Percentiles rank a stretch among this genome's conserved stretches.
Evolutionary conservation across 2,329 filamentous ascomycete genomes (phyloP).

Genomic region (Epichloe sp.): DNA sequence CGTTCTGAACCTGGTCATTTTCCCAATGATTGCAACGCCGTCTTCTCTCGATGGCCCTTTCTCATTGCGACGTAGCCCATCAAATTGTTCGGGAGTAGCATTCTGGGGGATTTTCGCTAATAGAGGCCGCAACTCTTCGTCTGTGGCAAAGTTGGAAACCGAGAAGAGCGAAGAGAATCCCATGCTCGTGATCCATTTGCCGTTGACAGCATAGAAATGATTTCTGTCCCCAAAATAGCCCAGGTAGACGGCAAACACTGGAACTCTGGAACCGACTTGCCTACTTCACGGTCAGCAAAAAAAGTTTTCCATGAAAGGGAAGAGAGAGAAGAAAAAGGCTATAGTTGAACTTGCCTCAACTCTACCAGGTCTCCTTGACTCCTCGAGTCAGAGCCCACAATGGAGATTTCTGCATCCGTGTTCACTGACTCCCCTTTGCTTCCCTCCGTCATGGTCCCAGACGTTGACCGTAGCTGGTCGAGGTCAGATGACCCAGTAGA

Average conservation of each 20-base stretch:
- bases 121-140: slow-evolving; percentile 27
- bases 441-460: slow-evolving; percentile 13
- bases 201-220: slow-evolving; percentile 41
- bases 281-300: slow-evolving; percentile 10
- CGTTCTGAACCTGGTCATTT: slow-evolving; percentile 33
- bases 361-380: slow-evolving; percentile 40
- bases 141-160: slow-evolving; percentile 31
- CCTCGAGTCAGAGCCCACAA: slow-evolving; percentile 14
- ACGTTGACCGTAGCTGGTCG: slow-evolving; percentile 14
- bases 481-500: slow-evolving; percentile 20
- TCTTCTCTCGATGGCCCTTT: slow-evolving; percentile 31
- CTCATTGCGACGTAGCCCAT: slow-evolving; percentile 17
- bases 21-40: slow-evolving; percentile 29
- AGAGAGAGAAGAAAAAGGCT: background rate
- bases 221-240: slow-evolving; percentile 36
- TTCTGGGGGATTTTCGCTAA: slow-evolving; percentile 17
- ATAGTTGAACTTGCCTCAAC: slow-evolving; percentile 20
- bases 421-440: slow-evolving; percentile 16
- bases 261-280: slow-evolving; percentile 26
- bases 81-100: slow-evolving; percentile 17
- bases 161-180: slow-evolving; percentile 34
- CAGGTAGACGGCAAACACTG: slow-evolving; percentile 39
- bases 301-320: background rate
- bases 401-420: slow-evolving; percentile 13
- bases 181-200: slow-evolving; percentile 33